Base-by-base conservation (phyloP, 495 filamentous ascomycete species). In the Copromyces sp. region DNA sequence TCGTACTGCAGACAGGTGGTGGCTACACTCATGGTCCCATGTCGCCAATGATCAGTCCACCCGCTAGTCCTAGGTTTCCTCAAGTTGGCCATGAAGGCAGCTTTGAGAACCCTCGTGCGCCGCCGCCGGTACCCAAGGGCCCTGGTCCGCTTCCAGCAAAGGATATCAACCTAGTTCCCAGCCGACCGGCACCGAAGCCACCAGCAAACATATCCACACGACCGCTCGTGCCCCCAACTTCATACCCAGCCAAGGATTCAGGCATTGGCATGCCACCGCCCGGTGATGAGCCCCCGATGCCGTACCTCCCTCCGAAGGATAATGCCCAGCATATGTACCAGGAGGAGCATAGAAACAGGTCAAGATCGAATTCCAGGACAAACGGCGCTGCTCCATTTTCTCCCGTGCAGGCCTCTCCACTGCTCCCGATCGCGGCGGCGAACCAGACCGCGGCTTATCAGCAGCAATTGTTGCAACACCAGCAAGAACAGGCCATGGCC, bases 41-140 rank as follows among this genome's bases (percentile, higher is more conserved):
- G 78, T 87, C 89, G 69, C 87, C 90, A 47, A 84, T 91, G 80
- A 87, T 88, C 79, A 94, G 95, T 77, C 92, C 95, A 68, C 93
- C 94, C 37, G 89, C 91, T 73, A 97, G 93, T 80, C 96, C 95
- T 68, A 89, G 95, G 77, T 98, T 98, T 81, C 95, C 96, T 29
- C 89, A 91, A 73, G 81, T 85, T 75, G 94, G 94, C 81, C 90
- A 94, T 81, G 92, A 94, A 83, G 90, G 90, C 71, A 98, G 94
- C 84, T 99, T 99, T 80, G 95, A 99, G 82, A 98, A 98, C 75
- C 95, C 95, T 59, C 89, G 95, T 72, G 92, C 95, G 9, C 93
- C 95, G 17, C 95, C 95, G 72, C 95, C 95, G 3, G 91, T 98
- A 69, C 95, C 95, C 72, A 88, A 84, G 80, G 75, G 81, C 72